Conservation (phyloP, 208 protist genomes). For the Crithidia sp. region DNA sequence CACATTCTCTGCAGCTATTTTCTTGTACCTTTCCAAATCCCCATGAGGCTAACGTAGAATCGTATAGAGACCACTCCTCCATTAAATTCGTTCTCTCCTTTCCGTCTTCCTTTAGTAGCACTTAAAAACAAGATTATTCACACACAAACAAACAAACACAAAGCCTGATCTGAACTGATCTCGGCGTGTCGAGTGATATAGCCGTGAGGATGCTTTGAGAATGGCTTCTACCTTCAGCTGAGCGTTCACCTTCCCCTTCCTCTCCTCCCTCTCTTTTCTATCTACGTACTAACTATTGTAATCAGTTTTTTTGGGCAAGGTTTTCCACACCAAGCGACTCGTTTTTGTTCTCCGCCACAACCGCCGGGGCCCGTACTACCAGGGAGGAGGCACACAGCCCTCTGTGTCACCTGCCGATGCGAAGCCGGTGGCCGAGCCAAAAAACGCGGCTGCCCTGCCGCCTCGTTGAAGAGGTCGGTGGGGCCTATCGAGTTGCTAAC, state of each 20-base stretch:
- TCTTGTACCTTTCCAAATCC: too few species aligned
- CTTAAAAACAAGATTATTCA: neutral
- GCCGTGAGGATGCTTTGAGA: neutral
- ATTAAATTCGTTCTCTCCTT: neutral
- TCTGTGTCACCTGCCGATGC: too few species aligned
- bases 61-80: neutral
- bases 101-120: neutral
- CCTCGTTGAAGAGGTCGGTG: neutral
- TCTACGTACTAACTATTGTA: neutral
- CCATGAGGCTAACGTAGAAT: neutral
- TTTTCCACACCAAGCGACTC: neutral
- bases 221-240: neutral
- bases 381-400: too few species aligned
- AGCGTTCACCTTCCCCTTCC: neutral
- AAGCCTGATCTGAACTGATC: neutral
- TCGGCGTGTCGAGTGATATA: neutral
- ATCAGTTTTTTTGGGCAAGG: neutral
- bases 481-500: neutral
- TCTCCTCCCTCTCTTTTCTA: neutral
- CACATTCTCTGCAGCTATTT: neutral
- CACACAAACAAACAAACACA: neutral
- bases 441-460: constrained; percentile 1
- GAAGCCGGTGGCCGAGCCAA: too few species aligned
- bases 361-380: too few species aligned
- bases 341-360: neutral